These are phyloP conservation scores for Fraxinus sp. DNA, from an alignment of 305 asterid genomes.

Conservation along the genomic window DNA sequence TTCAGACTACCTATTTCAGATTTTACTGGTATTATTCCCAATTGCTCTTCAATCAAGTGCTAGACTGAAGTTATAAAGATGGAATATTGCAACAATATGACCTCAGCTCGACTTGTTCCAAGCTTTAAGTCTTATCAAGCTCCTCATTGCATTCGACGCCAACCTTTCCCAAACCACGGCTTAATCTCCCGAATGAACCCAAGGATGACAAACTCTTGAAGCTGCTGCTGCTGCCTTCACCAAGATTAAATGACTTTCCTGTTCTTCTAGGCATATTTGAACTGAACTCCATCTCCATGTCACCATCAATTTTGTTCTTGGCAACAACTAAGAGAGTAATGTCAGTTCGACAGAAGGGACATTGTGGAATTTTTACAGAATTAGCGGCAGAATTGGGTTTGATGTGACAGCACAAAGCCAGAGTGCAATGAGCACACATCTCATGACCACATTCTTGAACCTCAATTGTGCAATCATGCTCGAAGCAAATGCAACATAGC, in stretches of 20 bases:
- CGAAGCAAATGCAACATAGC: constrained; percentile 83
- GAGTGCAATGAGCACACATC: constrained; percentile 77
- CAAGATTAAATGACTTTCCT: constrained; percentile 40
- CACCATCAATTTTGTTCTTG: constrained; percentile 40
- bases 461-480: constrained; percentile 64
- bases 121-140: constrained; percentile 35
- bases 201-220: constrained; percentile 59
- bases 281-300: constrained; percentile 35
- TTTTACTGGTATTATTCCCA: constrained; percentile 11
- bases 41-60: constrained; percentile 13
- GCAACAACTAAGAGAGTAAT: constrained; percentile 51
- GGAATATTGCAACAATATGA: background rate
- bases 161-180: constrained; percentile 52
- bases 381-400: constrained; percentile 46
- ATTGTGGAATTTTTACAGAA: constrained; percentile 45
- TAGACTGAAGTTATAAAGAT: background rate
- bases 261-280: constrained; percentile 45
- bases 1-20: background rate
- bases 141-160: constrained; percentile 44
- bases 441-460: constrained; percentile 75
- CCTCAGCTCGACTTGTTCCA: background rate
- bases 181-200: constrained; percentile 56
- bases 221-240: constrained; percentile 67
- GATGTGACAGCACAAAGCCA: constrained; percentile 73
- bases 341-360: constrained; percentile 82